Base-by-base conservation (phyloP, 371 early-diverging fungal species). In the Thermomucor indicae-seudaticae region DNA sequence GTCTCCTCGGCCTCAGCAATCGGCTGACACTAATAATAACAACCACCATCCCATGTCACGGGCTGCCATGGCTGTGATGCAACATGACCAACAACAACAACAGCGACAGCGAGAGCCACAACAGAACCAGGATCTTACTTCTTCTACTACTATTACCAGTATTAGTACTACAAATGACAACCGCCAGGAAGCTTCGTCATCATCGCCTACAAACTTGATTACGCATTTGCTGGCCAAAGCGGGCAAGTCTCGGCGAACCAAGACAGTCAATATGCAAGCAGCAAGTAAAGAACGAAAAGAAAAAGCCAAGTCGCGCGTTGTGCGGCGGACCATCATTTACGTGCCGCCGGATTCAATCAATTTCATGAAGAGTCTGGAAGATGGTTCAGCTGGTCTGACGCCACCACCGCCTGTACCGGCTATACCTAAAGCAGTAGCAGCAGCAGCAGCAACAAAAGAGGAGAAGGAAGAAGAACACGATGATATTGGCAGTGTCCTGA, bases 301-400 rank as follows among this genome's bases (percentile, higher is more conserved):
- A 29, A 25, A 59, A 27, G 53, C 60, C 38, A 24, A 53, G 34
- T 50, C 53, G 60, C 40, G 70, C 60, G 25, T 64, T 2, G 58
- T 76, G 8, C 64, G 76, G 19, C 63, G 65, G 6, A 76, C 70
- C 1, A 72, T 76, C 47, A 76, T 76, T 40, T 76, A 76, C 39
- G 72, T 74, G 1, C 66, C 65, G 19, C 75, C 77, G 1, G 65
- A 76, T 45, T 64, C 71, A 2, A 28, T 65, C 23, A 52, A 61
- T n/a, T 61, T 61, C 24, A 51, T 61, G 61, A 60, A 60, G 32
- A 55, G 41, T 3, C 37, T 57, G 2, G 22, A 35, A 14, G 20
- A 48, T 14, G 30, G 32, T 6, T 12, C 19, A 14, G 23, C 30
- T 16, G 53, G 29, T 14, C 14, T 8, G 20, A 23, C 19, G 16